Percentiles rank a stretch among this genome's conserved stretches.
Evolutionary conservation across 305 asterid genomes (phyloP).

Genomic region (Fraxinus greggii): DNA sequence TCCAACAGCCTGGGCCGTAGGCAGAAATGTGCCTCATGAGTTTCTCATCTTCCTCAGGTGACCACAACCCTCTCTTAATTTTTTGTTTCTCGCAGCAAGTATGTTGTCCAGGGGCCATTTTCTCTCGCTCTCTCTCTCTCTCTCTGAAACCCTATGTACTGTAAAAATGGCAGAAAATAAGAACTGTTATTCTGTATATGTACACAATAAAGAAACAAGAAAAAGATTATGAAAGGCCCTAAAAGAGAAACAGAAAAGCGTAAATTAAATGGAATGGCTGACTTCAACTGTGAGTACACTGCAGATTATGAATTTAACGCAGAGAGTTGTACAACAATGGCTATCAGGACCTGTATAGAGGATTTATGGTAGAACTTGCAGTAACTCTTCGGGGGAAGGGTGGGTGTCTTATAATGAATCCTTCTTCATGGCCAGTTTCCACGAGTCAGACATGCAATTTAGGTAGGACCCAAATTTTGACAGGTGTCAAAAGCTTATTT

Average conservation of each 20-base stretch:
- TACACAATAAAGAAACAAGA: slow-evolving; percentile 19
- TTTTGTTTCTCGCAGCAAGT: slow-evolving; percentile 52
- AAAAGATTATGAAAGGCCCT: neutral
- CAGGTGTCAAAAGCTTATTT: slow-evolving; percentile 9
- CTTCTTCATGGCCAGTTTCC: slow-evolving; percentile 20
- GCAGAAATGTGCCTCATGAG: slow-evolving; percentile 40
- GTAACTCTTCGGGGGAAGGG: neutral
- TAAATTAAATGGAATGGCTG: slow-evolving; percentile 3
- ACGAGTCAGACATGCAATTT: slow-evolving; percentile 59
- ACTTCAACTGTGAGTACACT: slow-evolving; percentile 20
- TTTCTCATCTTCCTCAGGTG: slow-evolving; percentile 58
- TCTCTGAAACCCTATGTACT: neutral
- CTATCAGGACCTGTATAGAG: neutral
- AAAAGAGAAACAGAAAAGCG: neutral
- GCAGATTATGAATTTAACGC: slow-evolving; percentile 30
- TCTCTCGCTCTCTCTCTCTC: slow-evolving; percentile 26
- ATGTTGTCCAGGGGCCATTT: slow-evolving; percentile 44
- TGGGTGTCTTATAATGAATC: slow-evolving; percentile 22
- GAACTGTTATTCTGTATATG: neutral
- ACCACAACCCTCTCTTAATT: slow-evolving; percentile 52
- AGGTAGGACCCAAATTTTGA: slow-evolving; percentile 29
- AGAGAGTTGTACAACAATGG: neutral
- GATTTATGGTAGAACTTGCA: neutral
- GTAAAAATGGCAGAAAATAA: neutral
- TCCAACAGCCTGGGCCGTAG: slow-evolving; percentile 53